These are phyloP conservation scores for Alloteropsis angusta DNA, from an alignment of 202 grass and related monocot species.

Conservation along the genomic window DNA sequence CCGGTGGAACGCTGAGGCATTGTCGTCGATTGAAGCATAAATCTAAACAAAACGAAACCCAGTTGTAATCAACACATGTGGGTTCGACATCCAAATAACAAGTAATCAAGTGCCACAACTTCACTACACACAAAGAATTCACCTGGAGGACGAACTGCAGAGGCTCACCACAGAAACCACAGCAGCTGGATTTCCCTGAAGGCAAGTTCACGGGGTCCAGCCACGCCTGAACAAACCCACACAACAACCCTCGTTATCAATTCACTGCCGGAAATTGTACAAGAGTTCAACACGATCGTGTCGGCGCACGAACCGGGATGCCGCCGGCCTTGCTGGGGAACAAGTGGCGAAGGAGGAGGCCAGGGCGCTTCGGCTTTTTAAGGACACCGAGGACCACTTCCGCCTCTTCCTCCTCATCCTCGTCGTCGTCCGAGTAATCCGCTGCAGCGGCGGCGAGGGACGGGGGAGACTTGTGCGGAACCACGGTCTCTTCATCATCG, in stretches of 20 bases:
- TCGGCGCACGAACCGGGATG: constrained; percentile 32
- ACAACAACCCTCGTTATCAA: not conserved
- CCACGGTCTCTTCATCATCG: constrained; percentile 23
- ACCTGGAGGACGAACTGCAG: constrained; percentile 80
- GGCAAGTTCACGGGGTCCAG: constrained; percentile 71
- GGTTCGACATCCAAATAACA: not conserved
- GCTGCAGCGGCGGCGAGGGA: not conserved
- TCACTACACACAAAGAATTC: not conserved
- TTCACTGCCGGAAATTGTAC: not conserved
- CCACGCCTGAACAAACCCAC: constrained; percentile 49
- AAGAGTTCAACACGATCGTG: not conserved
- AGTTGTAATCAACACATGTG: not conserved
- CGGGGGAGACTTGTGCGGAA: not conserved
- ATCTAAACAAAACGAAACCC: constrained; percentile 30
- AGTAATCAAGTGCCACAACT: not conserved
- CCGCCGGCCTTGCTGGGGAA: constrained; percentile 82
- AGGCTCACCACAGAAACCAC: constrained; percentile 71
- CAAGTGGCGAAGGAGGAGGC: constrained; percentile 51
- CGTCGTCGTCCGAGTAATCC: constrained; percentile 1
- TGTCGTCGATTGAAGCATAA: constrained; percentile 49
- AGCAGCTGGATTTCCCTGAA: constrained; percentile 27
- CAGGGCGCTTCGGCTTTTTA: constrained; percentile 35
- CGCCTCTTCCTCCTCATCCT: constrained; percentile 36
- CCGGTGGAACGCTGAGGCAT: constrained; percentile 60
- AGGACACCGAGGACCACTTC: constrained; percentile 48